A percentile compares a stretch with the other conserved stretches of the same genome.
Conservation (phyloP, 2,329 filamentous ascomycete species). For the Akanthomyces muscarius region DNA sequence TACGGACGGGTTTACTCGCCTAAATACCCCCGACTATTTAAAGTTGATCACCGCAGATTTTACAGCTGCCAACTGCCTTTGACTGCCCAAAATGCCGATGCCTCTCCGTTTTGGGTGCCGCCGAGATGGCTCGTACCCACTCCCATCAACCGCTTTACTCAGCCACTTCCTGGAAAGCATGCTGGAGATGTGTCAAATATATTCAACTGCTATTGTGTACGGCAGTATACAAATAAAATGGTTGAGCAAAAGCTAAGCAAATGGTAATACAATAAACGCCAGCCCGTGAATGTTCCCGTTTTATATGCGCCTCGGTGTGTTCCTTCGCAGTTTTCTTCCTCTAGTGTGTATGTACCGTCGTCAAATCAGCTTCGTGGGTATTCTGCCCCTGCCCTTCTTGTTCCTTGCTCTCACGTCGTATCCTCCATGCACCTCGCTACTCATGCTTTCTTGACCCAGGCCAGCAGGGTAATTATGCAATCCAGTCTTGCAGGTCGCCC, state of each 20-base stretch:
- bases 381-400: neutral
- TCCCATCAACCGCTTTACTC: too few species aligned
- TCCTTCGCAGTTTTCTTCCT: slow-evolving; percentile 1
- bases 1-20: too few species aligned
- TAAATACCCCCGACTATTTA: too few species aligned
- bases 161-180: neutral
- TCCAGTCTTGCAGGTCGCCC: slow-evolving; percentile 36
- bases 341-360: neutral
- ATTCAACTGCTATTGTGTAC: neutral
- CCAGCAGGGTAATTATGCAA: neutral
- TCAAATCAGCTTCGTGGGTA: neutral
- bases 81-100: too few species aligned
- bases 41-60: too few species aligned
- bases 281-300: neutral
- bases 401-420: neutral
- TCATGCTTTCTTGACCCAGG: neutral
- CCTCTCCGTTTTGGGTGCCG: too few species aligned
- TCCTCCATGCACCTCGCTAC: neutral
- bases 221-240: neutral
- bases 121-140: too few species aligned
- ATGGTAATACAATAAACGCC: neutral
- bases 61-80: too few species aligned
- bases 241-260: neutral
- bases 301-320: neutral
- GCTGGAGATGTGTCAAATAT: neutral